Conservation (phyloP, 108 stramenopile species). For the Discostella pseudostelligera region DNA sequence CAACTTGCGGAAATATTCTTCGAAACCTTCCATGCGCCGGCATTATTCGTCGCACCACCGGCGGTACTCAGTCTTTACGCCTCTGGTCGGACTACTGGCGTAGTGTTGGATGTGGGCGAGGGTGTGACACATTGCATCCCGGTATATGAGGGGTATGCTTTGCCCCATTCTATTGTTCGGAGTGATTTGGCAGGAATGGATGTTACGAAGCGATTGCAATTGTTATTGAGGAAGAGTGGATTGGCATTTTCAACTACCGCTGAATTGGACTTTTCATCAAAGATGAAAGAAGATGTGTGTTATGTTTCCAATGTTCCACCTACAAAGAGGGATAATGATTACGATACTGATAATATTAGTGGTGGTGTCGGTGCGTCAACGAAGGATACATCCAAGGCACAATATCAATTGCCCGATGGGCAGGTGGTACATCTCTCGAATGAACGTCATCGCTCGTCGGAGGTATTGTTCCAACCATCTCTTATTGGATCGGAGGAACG, state of each 20-base stretch:
- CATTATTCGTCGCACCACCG: constrained; percentile 89
- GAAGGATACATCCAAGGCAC: constrained; percentile 58
- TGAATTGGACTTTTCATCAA: constrained; percentile 86
- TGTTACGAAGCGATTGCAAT: constrained; percentile 89
- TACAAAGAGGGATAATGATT: constrained; percentile 36
- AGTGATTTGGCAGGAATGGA: constrained; percentile 95
- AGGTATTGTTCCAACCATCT: constrained; percentile 92
- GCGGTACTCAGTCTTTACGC: constrained; percentile 94
- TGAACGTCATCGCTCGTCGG: constrained; percentile 92
- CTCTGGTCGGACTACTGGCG: constrained; percentile 94
- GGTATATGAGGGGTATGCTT: constrained; percentile 97
- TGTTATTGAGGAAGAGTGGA: constrained; percentile 84
- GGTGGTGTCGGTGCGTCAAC: constrained; percentile 3
- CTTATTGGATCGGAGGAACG: constrained; percentile 90
- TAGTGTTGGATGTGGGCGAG: constrained; percentile 97
- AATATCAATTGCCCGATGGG: constrained; percentile 93
- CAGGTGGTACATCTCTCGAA: constrained; percentile 71
- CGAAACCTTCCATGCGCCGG: constrained; percentile 93
- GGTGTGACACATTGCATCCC: constrained; percentile 96
- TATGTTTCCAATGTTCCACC: constrained; percentile 74
- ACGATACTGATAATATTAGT: constrained; percentile 11
- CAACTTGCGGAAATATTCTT: constrained; percentile 92
- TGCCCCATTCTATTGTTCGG: constrained; percentile 91
- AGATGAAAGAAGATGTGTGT: constrained; percentile 93
- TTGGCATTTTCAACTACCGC: constrained; percentile 90